These are phyloP conservation scores for Cladorrhinum sp. DNA, from an alignment of 2,329 filamentous ascomycete species.

Conservation along the genomic window DNA sequence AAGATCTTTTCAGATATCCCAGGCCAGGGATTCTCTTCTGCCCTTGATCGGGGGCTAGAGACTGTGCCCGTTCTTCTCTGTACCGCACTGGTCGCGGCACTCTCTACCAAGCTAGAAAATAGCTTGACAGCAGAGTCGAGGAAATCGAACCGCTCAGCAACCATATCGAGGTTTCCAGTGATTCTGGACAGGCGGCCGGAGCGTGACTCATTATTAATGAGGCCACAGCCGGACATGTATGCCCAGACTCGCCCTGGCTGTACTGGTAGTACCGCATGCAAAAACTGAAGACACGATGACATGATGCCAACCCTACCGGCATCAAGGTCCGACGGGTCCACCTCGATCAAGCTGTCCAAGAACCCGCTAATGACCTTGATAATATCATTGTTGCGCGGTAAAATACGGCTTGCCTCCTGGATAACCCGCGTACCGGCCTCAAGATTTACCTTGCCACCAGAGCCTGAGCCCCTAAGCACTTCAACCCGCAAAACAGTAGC, in stretches of 20 bases:
- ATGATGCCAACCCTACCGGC: slow-evolving; percentile 64
- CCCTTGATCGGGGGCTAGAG: slow-evolving; percentile 44
- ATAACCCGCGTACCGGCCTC: slow-evolving; percentile 48
- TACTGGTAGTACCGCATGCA: slow-evolving; percentile 68
- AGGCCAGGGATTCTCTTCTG: slow-evolving; percentile 56
- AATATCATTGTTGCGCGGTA: slow-evolving; percentile 65
- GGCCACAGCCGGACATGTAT: slow-evolving; percentile 74
- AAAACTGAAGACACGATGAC: slow-evolving; percentile 73
- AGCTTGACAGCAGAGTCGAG: slow-evolving; percentile 70
- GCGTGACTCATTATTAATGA: slow-evolving; percentile 74
- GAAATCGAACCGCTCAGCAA: slow-evolving; percentile 72
- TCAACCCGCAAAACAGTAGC: slow-evolving; percentile 64
- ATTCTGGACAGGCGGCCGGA: slow-evolving; percentile 75
- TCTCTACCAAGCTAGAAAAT: slow-evolving; percentile 72
- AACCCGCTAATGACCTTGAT: slow-evolving; percentile 79
- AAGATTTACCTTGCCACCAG: slow-evolving; percentile 22
- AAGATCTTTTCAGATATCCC: slow-evolving; percentile 77
- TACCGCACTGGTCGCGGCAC: slow-evolving; percentile 67
- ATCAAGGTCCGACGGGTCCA: slow-evolving; percentile 54
- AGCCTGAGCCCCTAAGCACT: slow-evolving; percentile 36
- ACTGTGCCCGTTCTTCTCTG: slow-evolving; percentile 59
- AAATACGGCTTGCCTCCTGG: slow-evolving; percentile 55
- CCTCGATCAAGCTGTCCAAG: slow-evolving; percentile 68
- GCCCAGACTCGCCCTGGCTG: slow-evolving; percentile 87
- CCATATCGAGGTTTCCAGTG: slow-evolving; percentile 77